Base-by-base conservation (phyloP, 768 basidiomycete species). In the Suillus weaverae region DNA sequence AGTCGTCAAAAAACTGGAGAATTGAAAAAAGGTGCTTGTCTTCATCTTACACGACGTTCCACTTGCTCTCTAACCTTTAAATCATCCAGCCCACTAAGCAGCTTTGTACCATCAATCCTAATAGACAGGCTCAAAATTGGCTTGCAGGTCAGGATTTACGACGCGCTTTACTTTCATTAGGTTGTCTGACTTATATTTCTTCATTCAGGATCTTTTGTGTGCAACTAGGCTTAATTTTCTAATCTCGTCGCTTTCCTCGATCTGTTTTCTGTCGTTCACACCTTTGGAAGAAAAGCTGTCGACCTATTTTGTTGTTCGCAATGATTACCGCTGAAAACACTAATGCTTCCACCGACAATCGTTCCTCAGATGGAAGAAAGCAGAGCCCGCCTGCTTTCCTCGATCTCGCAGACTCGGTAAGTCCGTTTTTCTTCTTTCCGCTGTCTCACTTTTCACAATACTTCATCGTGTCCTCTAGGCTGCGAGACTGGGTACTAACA, bases 351-450 rank as follows among this genome's bases (percentile, higher is more conserved):
- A 84, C 81, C 85, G 87, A 90, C 89, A 85, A 86, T 87, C 84
- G 80, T 75, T 72, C 86, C 76, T 81, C 85, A 61, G 89, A 89
- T 73, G 89, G 86, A 69, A 83, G 88, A 76, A 93, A 91, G 82
- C 90, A 91, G 72, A 94, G 90, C 78, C 93, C 94, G 22, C 92
- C 94, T 68, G 94, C 94, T 64, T 95, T 95, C 80, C 83, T 95
- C 79, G 94, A 95, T 83, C 88, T 95, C 72, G 94, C 94, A 65
- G 94, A 95, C 80, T 94, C 94, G 70, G 94, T 95, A 76, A 72
- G 92, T 85, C 63, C 48, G 62, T 59, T 63, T 51, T 65, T 38
- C 61, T 14, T 57, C 32, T 1, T 35, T 61, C 11, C 11, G 5
- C n/a, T 9, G 26, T 44, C 30, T n/a, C 59, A 32, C 44, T 60